Evolutionary conservation across 176 grass and related monocot species (phyloP).

Genomic region (Pontederia crassipes): DNA sequence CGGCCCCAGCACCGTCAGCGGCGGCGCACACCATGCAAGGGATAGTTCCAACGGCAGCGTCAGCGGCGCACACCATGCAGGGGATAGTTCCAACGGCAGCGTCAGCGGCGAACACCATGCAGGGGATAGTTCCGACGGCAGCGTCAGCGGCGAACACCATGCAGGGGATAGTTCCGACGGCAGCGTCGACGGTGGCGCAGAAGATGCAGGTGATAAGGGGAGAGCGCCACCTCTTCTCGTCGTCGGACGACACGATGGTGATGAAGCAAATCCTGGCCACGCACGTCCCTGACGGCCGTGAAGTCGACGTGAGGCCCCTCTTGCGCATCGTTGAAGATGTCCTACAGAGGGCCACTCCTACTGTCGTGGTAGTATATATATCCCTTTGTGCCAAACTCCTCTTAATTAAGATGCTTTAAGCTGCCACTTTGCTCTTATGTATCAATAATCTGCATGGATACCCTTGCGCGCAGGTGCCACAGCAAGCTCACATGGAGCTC

Average conservation of each 20-base stretch:
- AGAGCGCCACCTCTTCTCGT: constrained; percentile 29
- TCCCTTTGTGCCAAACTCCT: not conserved
- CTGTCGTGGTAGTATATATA: constrained; percentile 12
- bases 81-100: no score
- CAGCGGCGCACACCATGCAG: not conserved
- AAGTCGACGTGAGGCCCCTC: constrained; percentile 25
- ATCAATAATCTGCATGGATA: constrained; percentile 1
- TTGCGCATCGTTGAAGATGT: constrained; percentile 26
- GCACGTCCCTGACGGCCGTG: constrained; percentile 27
- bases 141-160: no score
- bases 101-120: no score
- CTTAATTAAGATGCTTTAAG: not conserved
- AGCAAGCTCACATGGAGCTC: not conserved
- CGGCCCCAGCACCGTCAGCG: not conserved
- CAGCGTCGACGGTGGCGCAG: not conserved
- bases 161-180: no score
- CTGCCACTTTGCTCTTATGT: no score
- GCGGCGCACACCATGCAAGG: not conserved
- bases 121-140: no score
- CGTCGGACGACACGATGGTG: constrained; percentile 25
- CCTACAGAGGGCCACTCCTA: constrained; percentile 24
- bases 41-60: not conserved
- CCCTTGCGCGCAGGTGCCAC: constrained; percentile 9
- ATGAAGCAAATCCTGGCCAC: constrained; percentile 39
- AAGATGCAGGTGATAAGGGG: constrained; percentile 18